Conservation (phyloP, 352 stramenopile genomes). For the Phytophthora agathidicida region DNA sequence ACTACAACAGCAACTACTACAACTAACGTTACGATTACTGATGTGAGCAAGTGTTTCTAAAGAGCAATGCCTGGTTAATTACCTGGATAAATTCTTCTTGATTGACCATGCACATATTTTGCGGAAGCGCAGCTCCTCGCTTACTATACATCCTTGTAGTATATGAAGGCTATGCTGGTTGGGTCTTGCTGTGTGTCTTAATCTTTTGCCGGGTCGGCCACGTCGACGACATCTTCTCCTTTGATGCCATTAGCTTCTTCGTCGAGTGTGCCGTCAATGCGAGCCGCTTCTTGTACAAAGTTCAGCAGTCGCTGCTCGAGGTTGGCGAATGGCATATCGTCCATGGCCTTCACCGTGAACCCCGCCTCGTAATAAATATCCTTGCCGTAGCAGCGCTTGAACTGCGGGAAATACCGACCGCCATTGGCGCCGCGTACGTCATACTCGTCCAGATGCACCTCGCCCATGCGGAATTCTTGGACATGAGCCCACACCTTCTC, state of each 20-base stretch:
- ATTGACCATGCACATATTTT: too few relatives aligned
- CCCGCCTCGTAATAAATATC: constrained; percentile 70
- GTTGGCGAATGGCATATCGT: constrained; percentile 44
- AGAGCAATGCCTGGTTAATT: too few relatives aligned
- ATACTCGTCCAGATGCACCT: constrained; percentile 48
- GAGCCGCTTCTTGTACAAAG: constrained; percentile 44
- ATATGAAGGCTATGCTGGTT: constrained; percentile 19
- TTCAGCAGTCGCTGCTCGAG: constrained; percentile 53
- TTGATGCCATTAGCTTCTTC: constrained; percentile 12
- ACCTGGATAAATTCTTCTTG: too few relatives aligned
- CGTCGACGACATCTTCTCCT: constrained; percentile 22
- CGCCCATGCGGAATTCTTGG: constrained; percentile 51
- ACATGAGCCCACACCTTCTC: constrained; percentile 52
- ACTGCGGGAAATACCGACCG: constrained; percentile 56
- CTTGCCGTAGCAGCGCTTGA: constrained; percentile 69
- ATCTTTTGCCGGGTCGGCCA: constrained; percentile 15
- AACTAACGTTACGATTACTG: too few relatives aligned
- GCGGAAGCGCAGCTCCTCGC: too few relatives aligned
- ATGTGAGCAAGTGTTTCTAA: too few relatives aligned
- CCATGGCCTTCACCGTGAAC: constrained; percentile 53
- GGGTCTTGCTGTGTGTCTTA: background rate
- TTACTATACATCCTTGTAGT: constrained; percentile 33
- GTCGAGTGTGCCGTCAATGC: constrained; percentile 31
- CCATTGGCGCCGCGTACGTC: constrained; percentile 64
- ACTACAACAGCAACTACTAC: background rate